Percentiles rank a stretch among this genome's conserved stretches.
These are phyloP conservation scores for Kluyveromyces siamensis DNA, from an alignment of 805 yeast species.

Conservation along the genomic window DNA sequence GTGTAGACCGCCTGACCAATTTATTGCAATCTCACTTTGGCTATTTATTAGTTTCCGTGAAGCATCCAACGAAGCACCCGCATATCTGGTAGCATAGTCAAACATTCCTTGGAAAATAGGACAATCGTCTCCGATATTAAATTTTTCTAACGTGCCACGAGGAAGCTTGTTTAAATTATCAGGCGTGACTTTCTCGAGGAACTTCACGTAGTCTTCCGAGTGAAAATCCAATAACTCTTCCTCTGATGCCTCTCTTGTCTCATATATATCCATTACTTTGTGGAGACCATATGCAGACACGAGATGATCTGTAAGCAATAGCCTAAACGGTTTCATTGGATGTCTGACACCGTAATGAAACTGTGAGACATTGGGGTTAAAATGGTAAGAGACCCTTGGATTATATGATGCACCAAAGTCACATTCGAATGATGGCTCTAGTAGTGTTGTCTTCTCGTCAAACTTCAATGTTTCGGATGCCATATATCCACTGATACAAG, in stretches of 20 bases:
- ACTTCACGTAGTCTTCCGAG: constrained; percentile 94
- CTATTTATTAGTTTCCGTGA: constrained; percentile 78
- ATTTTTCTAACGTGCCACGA: constrained; percentile 73
- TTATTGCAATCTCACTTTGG: constrained; percentile 87
- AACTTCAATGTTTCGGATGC: constrained; percentile 29
- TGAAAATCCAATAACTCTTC: constrained; percentile 98
- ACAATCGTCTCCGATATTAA: constrained; percentile 90
- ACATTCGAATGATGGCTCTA: constrained; percentile 38
- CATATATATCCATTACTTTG: constrained; percentile 92
- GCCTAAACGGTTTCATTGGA: constrained; percentile 98
- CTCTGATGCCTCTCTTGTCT: constrained; percentile 95
- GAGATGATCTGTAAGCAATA: constrained; percentile 95
- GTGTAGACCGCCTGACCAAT: constrained; percentile 95
- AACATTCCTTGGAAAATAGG: constrained; percentile 93
- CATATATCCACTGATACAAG: background rate
- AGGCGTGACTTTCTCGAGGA: constrained; percentile 81
- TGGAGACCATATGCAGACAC: constrained; percentile 95
- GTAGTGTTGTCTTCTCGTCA: constrained; percentile 34
- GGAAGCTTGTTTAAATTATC: constrained; percentile 82
- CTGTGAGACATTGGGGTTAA: constrained; percentile 67
- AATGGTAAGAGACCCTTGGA: constrained; percentile 78
- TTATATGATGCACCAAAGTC: constrained; percentile 31
- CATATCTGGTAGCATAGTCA: constrained; percentile 78
- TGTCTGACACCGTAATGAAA: constrained; percentile 90
- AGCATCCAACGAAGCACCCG: constrained; percentile 93